Base-by-base conservation (phyloP, 352 stramenopile genomes). In the Globisporangium polare region DNA sequence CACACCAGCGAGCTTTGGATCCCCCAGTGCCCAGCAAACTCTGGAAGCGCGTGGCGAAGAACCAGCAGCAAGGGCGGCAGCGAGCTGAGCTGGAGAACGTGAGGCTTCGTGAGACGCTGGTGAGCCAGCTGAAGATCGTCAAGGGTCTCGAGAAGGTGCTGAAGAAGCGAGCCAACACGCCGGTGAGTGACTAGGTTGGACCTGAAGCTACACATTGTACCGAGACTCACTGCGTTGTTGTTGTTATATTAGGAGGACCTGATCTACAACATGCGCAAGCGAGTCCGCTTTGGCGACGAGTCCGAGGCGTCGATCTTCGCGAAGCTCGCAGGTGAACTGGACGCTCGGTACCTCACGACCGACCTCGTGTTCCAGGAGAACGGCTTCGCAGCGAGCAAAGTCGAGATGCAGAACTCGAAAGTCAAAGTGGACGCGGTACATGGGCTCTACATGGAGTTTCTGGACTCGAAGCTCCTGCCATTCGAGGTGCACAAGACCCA, bases 361-460 rank as follows among this genome's bases (percentile, higher is more conserved):
- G 13, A 33, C 5, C 46, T 9, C 26, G 46, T 53, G 13, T 53
- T 53, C 15, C 4, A 53, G 6, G 46, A 53, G 6, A 43, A 42
- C n/a, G 51, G 51, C 18, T 57, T 42, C 15, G 35, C 35, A 60
- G 9, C 13, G 13, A 26, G 13, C 17, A 60, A 51, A 17, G 18
- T 10, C 0, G 33, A 37, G 20, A 61, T 54, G 20, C 41, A 53
- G 10, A 33, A 54, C 24, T 29, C 33, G 17, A 18, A 60, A 33
- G 45, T 66, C 20, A 53, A 55, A 43, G 26, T 33, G 35, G 49
- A 59, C 18, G 33, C 17, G 22, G 17, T 10, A 24, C 33, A 42
- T 4, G 54, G 51, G 24, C 37, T 60, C 35, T 67, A 53, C 15
- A 37, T 70, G 24, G 64, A 70, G 52, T 61, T 67, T 39, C 53